A percentile compares a stretch with the other conserved stretches of the same genome.
Evolutionary conservation across 2,329 filamentous ascomycete genomes (phyloP).

Genomic region (Cordyceps fumosorosea): DNA sequence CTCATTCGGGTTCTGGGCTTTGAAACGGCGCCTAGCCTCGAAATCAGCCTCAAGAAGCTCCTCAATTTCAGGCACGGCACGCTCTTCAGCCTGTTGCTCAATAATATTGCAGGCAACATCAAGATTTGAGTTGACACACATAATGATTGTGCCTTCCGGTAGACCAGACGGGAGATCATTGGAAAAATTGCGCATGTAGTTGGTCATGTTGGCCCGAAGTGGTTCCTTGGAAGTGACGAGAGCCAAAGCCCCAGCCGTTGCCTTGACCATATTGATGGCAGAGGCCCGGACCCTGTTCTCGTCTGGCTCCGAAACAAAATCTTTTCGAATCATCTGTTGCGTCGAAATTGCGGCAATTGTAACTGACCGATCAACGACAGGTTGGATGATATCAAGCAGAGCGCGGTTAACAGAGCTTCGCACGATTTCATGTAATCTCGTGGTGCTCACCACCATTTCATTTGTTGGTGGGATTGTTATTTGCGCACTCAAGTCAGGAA

Average conservation of each 20-base stretch:
- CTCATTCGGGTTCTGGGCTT: conserved; percentile 68
- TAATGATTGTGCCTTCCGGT: conserved; percentile 90
- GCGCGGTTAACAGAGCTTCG: conserved; percentile 80
- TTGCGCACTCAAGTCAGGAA: conserved; percentile 76
- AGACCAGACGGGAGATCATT: conserved; percentile 70
- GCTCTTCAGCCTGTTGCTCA: conserved; percentile 90
- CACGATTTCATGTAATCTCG: conserved; percentile 68
- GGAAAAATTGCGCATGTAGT: conserved; percentile 76
- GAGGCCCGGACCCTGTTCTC: conserved; percentile 80
- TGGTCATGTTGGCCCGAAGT: conserved; percentile 90
- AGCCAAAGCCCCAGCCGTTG: conserved; percentile 86
- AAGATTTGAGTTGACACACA: conserved; percentile 98
- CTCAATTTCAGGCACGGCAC: conserved; percentile 90
- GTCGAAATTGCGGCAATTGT: conserved; percentile 97
- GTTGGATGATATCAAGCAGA: conserved; percentile 92
- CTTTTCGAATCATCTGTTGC: conserved; percentile 89
- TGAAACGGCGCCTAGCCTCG: conserved; percentile 69
- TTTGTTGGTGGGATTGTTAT: conserved; percentile 76
- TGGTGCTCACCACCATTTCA: conserved; percentile 68
- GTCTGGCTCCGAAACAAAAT: conserved; percentile 89
- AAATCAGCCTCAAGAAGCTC: conserved; percentile 81
- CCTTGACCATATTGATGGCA: conserved; percentile 90
- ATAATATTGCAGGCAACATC: conserved; percentile 90
- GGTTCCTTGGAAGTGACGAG: conserved; percentile 98
- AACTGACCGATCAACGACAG: conserved; percentile 93